Percentiles rank a stretch among this genome's conserved stretches.
These are phyloP conservation scores for Dictyostelium brefeldianum DNA, from an alignment of 78 protist species.

Conservation along the genomic window DNA sequence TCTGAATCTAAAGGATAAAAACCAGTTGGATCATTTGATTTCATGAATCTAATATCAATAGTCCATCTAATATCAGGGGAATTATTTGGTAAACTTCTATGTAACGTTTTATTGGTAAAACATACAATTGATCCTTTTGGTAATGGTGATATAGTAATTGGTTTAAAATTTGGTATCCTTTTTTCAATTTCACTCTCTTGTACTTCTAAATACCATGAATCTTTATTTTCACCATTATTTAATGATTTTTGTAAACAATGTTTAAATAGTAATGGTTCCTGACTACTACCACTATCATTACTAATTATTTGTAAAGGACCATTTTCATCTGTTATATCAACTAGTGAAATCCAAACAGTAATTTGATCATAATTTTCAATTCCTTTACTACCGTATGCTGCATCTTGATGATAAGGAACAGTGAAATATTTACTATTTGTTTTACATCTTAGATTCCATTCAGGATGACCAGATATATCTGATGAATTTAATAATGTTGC, in stretches of 20 bases:
- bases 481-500: neutral
- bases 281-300: neutral
- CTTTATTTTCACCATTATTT: neutral
- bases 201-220: slow-evolving; percentile 70
- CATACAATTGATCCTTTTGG: slow-evolving; percentile 36
- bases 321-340: slow-evolving; percentile 9
- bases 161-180: neutral
- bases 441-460: slow-evolving; percentile 72
- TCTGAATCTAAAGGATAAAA: slow-evolving; percentile 32
- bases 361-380: slow-evolving; percentile 41
- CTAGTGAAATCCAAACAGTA: slow-evolving; percentile 55
- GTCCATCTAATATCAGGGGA: slow-evolving; percentile 44
- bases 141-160: neutral
- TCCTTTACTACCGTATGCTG: slow-evolving; percentile 36
- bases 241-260: slow-evolving; percentile 20
- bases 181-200: neutral
- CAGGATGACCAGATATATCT: slow-evolving; percentile 70
- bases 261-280: neutral
- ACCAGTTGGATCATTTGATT: slow-evolving; percentile 68
- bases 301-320: slow-evolving; percentile 44
- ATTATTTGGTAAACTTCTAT: slow-evolving; percentile 45
- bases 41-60: slow-evolving; percentile 51
- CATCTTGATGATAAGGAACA: slow-evolving; percentile 75
- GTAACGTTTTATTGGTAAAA: slow-evolving; percentile 22
- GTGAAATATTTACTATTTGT: slow-evolving; percentile 36